Conservation (phyloP, 345 rosid genomes). For the Acer yangbiense region DNA sequence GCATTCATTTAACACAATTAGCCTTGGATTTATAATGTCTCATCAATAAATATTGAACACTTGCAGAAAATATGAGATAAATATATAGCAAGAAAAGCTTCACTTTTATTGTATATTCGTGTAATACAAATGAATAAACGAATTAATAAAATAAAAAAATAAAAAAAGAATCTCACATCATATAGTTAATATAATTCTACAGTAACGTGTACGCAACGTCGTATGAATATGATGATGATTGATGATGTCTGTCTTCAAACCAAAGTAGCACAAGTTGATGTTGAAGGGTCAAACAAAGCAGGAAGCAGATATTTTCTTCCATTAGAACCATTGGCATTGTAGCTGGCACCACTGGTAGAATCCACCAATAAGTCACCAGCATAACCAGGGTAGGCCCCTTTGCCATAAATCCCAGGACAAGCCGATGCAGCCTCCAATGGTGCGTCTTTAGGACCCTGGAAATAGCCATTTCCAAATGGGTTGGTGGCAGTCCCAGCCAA, state of each 20-base stretch:
- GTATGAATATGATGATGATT: background rate
- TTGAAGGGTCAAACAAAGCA: conserved; percentile 71
- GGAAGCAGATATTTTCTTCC: conserved; percentile 81
- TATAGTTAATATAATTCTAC: background rate
- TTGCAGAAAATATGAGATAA: no score
- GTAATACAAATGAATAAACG: conserved; percentile 3
- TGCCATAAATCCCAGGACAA: conserved; percentile 75
- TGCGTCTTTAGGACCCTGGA: conserved; percentile 71
- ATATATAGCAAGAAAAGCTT: no score
- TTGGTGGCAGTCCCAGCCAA: conserved; percentile 87
- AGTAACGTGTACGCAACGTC: background rate
- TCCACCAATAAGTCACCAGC: conserved; percentile 69
- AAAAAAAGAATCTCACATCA: conserved; percentile 5
- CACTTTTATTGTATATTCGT: no score
- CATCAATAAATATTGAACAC: no score
- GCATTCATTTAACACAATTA: no score
- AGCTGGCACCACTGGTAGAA: conserved; percentile 67
- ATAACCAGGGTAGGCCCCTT: conserved; percentile 83
- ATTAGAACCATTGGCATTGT: conserved; percentile 66
- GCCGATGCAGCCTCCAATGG: conserved; percentile 89
- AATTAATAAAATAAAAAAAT: conserved; percentile 25
- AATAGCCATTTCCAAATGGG: conserved; percentile 83
- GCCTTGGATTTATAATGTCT: no score
- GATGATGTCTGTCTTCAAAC: conserved; percentile 31
- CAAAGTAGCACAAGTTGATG: conserved; percentile 55